Conservation (phyloP, 2,329 filamentous ascomycete genomes). For the Orbilia ellipsospora region DNA sequence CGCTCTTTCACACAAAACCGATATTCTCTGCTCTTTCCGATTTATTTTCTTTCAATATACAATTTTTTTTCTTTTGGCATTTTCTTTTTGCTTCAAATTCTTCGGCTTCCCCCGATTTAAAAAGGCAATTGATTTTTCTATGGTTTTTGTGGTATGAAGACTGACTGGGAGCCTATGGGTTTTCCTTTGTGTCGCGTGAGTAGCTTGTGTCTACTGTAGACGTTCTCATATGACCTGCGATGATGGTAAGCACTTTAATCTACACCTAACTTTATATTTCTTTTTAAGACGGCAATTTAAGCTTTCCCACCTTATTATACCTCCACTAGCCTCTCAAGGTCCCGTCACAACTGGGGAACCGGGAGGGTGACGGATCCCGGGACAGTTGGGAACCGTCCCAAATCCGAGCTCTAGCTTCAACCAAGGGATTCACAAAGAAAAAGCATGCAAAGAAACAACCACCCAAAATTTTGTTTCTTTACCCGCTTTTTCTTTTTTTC, state of each 20-base stretch:
- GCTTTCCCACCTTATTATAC: constrained; percentile 51
- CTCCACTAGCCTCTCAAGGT: constrained; percentile 35
- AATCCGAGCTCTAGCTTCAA: constrained; percentile 13
- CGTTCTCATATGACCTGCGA: constrained; percentile 96
- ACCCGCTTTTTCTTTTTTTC: constrained; percentile 50
- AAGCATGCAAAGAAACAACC: constrained; percentile 31
- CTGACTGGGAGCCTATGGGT: constrained; percentile 61
- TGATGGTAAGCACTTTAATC: constrained; percentile 57
- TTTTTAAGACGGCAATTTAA: constrained; percentile 60
- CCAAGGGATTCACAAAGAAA: constrained; percentile 47
- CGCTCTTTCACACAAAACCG: constrained; percentile 11
- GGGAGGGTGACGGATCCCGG: constrained; percentile 49
- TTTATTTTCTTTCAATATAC: constrained; percentile 9
- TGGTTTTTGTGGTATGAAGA: constrained; percentile 57
- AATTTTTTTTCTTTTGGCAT: constrained; percentile 32
- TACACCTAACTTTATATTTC: constrained; percentile 11
- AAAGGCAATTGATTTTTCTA: constrained; percentile 46
- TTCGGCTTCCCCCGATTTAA: constrained; percentile 56
- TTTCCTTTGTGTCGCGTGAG: constrained; percentile 62
- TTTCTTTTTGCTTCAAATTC: constrained; percentile 57
- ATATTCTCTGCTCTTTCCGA: constrained; percentile 25
- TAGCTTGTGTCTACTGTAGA: constrained; percentile 89
- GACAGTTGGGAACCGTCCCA: constrained; percentile 29
- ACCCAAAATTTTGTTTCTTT: constrained; percentile 42
- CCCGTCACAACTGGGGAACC: constrained; percentile 51